Percentiles rank a stretch among this genome's conserved stretches.
Conservation (phyloP, 2,329 filamentous ascomycete species). For the Colletotrichum gigasporum region DNA sequence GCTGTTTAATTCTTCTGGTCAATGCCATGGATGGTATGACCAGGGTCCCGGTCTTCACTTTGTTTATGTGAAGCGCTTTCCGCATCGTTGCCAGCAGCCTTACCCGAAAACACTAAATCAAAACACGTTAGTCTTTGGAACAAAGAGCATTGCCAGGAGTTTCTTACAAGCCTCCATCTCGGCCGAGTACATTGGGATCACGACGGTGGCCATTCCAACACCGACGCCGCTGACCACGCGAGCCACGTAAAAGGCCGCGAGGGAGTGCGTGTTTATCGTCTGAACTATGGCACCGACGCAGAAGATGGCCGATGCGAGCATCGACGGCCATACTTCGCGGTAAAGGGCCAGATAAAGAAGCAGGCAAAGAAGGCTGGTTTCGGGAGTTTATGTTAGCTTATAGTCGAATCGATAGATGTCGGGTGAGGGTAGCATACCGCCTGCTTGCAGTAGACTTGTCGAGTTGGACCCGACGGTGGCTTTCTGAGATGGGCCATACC, state of each 20-base stretch:
- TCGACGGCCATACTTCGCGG: constrained; percentile 49
- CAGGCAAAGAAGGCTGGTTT: constrained; percentile 51
- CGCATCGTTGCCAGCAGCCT: too few relatives aligned
- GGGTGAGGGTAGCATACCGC: constrained; percentile 39
- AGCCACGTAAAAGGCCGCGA: constrained; percentile 49
- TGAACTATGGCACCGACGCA: constrained; percentile 52
- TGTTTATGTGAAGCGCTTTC: too few relatives aligned
- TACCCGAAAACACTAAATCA: too few relatives aligned
- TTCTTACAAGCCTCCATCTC: constrained; percentile 59
- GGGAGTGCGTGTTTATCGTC: constrained; percentile 46
- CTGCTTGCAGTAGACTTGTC: constrained; percentile 51
- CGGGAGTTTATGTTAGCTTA: neutral
- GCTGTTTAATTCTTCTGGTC: too few relatives aligned
- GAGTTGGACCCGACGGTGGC: constrained; percentile 49
- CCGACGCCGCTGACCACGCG: constrained; percentile 46
- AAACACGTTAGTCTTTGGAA: too few relatives aligned
- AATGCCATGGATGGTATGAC: too few relatives aligned
- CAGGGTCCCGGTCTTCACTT: too few relatives aligned
- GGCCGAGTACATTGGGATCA: constrained; percentile 55
- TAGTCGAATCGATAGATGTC: neutral
- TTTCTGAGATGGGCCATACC: constrained; percentile 40
- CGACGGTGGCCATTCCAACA: constrained; percentile 50
- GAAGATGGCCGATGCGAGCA: constrained; percentile 52
- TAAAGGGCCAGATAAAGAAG: constrained; percentile 54
- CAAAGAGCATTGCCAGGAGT: constrained; percentile 52